Conservation (phyloP, 345 rosid genomes). For the Nephelium lappaceum region DNA sequence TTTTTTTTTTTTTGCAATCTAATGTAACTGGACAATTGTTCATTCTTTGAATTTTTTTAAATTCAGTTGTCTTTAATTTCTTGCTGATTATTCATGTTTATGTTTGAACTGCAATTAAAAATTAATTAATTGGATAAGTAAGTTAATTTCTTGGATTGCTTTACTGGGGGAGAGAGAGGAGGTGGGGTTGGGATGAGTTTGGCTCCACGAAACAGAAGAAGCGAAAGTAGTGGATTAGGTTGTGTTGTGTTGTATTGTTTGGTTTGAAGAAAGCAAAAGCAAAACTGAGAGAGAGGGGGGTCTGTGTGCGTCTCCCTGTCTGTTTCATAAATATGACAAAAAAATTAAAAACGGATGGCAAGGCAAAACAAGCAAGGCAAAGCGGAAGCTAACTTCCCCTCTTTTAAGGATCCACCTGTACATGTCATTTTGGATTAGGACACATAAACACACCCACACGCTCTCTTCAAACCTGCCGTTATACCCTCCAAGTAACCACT, state of each 20-base stretch:
- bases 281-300: neutral
- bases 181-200: conserved; percentile 20
- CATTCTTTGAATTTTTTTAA: conserved; percentile 28
- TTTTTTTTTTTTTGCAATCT: neutral
- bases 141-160: neutral
- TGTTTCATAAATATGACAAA: conserved; percentile 23
- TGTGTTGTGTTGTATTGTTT: conserved; percentile 20
- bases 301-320: conserved; percentile 1
- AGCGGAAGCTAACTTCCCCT: neutral
- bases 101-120: no score
- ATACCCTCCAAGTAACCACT: neutral
- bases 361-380: neutral
- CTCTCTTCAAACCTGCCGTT: neutral
- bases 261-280: conserved; percentile 32
- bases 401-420: conserved; percentile 4
- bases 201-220: conserved; percentile 16
- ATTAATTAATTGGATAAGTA: neutral
- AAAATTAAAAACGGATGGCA: conserved; percentile 13
- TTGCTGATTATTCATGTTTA: neutral
- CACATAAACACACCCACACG: neutral
- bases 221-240: conserved; percentile 42
- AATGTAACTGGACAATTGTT: conserved; percentile 10
- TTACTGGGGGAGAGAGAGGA: neutral
- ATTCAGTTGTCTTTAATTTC: conserved; percentile 1
- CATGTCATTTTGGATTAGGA: neutral